phyloP scores from a whole-genome alignment of 495 filamentous ascomycete species.

The Viridothelium virens region DNA sequence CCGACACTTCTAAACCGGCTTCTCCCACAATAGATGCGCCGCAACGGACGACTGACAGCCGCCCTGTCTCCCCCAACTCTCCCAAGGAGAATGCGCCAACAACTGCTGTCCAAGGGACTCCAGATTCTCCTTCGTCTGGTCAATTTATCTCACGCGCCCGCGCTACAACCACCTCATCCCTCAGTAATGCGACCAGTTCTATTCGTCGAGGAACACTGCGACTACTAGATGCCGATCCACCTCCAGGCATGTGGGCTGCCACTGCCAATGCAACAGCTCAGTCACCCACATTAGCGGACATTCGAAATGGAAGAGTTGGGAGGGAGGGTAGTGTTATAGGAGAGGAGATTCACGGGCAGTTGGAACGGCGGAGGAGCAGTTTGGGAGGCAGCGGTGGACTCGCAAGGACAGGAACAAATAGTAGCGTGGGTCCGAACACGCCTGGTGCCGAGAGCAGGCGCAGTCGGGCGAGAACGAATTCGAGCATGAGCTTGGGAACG shows the following conservation, averaged over 20 bases:
- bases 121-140: not conserved
- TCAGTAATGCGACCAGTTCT: conserved; percentile 27
- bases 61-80: not conserved
- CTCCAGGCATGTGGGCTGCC: conserved; percentile 47
- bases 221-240: conserved; percentile 43
- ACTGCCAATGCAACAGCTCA: conserved; percentile 38
- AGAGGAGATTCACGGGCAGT: conserved; percentile 32
- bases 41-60: not conserved
- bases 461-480: conserved; percentile 22
- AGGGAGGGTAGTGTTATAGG: conserved; percentile 30
- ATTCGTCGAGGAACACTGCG: conserved; percentile 40
- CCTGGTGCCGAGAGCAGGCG: conserved; percentile 24
- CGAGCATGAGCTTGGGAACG: conserved; percentile 13
- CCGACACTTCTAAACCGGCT: not conserved
- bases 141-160: conserved; percentile 16
- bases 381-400: conserved; percentile 4
- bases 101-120: not conserved
- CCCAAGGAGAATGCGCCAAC: not conserved
- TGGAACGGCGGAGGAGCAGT: conserved; percentile 20
- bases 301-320: conserved; percentile 37
- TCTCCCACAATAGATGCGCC: not conserved
- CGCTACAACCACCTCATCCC: conserved; percentile 24
- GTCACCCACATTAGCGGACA: conserved; percentile 40
- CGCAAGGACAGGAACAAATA: conserved; percentile 4
- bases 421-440: not conserved